Evolutionary conservation across 2,329 filamentous ascomycete genomes (phyloP), one percentile per base, ranked within the genome.

Genomic region (Colletotrichum sojae): DNA sequence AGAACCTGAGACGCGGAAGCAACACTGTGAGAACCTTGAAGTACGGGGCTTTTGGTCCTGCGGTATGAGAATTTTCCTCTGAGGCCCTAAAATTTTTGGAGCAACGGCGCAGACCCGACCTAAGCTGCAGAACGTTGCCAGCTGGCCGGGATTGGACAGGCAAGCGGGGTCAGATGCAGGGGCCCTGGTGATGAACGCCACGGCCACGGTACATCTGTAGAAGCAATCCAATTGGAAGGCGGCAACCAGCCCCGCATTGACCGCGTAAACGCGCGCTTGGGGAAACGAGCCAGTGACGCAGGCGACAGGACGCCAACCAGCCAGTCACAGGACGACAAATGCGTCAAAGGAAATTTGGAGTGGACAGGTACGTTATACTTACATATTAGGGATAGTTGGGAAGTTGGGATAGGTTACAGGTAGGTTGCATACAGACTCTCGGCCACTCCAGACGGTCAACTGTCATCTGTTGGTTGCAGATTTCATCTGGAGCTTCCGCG

Each of bases 191-290:
- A 36, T 36, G 31, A 10, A 36, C 31, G 31, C 31, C 31, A 36
- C 31, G 8, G 31, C n/a, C n/a, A n/a, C n/a, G n/a, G n/a, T n/a
- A n/a, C 10, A 36, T 36, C 31, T 10, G 10, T 36, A 36, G 49
- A 49, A 27, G 16, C 49, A 55, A 48, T 51, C 61, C 55, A 60
- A 69, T 69, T 22, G 57, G 52, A 58, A 62, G 22, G 27, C 57
- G 51, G 45, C 6, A 53, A 53, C 15, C 10, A 16, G 39, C 40
- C 13, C 56, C 51, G 45, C 45, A 57, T 63, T 46, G 40, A 48
- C 20, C 18, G 16, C 25, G 48, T 70, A 70, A 56, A 71, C 69
- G 69, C 69, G 69, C 69, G 69, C 69, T 65, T 71, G 57, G 67
- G 22, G 67, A 66, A 70, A 63, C 65, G 36, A 48, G 55, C 62